Evolutionary conservation across 2,329 filamentous ascomycete species (phyloP).

Genomic region (Tolypocladium endophyticum): DNA sequence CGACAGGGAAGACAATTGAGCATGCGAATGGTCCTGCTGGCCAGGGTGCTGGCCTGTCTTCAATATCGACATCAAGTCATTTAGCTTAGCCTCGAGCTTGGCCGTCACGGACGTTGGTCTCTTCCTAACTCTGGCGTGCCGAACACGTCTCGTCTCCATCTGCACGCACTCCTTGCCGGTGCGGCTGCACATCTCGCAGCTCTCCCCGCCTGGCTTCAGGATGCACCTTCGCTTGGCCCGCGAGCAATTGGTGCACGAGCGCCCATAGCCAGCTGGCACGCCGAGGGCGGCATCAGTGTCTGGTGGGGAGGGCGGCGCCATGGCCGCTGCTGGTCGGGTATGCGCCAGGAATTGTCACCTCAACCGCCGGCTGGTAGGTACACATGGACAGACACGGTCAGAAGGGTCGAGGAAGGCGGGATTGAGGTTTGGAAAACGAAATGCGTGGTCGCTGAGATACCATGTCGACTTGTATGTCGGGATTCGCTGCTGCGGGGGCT

Average conservation of each 20-base stretch:
- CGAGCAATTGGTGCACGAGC: conserved; percentile 35
- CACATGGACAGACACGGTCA: background rate
- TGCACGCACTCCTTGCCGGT: conserved; percentile 36
- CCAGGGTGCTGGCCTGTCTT: conserved; percentile 16
- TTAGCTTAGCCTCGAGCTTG: conserved; percentile 39
- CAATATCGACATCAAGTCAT: conserved; percentile 36
- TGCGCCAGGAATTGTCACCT: background rate
- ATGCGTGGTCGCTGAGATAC: background rate
- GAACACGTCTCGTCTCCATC: conserved; percentile 28
- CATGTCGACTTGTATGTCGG: background rate
- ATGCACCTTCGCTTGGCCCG: conserved; percentile 39
- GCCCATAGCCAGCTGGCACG: conserved; percentile 28
- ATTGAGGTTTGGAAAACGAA: background rate
- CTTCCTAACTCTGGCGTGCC: conserved; percentile 11
- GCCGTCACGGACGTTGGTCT: conserved; percentile 27
- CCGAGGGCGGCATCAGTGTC: background rate
- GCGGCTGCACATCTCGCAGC: conserved; percentile 32
- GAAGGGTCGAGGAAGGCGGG: background rate
- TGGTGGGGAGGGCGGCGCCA: background rate
- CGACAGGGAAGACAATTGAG: background rate
- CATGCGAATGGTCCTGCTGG: background rate
- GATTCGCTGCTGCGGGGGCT: background rate
- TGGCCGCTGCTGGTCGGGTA: background rate
- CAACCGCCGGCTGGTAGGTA: background rate
- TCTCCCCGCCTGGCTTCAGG: conserved; percentile 18